phyloP scores from a whole-genome alignment of 345 rosid species.

The Acer campestre region DNA sequence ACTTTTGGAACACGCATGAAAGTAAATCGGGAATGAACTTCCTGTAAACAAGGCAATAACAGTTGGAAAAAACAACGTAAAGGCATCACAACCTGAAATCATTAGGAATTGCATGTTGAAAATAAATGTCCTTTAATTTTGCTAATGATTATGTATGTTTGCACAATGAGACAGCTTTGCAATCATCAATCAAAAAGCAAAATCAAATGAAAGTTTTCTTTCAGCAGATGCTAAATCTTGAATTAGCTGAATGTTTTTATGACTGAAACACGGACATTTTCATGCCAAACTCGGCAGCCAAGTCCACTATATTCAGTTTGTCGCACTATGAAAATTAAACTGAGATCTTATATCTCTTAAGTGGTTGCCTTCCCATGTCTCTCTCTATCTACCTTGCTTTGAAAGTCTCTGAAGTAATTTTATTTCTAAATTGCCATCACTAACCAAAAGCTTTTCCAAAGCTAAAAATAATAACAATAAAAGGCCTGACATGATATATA shows the following conservation, averaged over 20 bases:
- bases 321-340: not conserved
- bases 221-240: not conserved
- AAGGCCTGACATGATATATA: not conserved
- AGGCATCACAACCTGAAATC: conserved; percentile 11
- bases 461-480: not conserved
- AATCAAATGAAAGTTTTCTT: not conserved
- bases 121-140: not conserved
- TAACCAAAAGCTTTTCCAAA: not conserved
- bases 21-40: conserved; percentile 63
- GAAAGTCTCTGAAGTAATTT: not conserved
- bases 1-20: conserved; percentile 80
- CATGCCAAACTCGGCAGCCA: not conserved
- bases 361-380: not conserved
- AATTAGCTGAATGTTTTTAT: not conserved
- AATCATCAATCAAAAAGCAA: conserved; percentile 9
- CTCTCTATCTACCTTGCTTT: not conserved
- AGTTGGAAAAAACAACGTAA: conserved; percentile 25
- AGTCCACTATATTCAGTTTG: not conserved
- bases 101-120: not conserved
- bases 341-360: not conserved
- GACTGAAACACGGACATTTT: not conserved
- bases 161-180: not conserved
- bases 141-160: not conserved
- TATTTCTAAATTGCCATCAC: not conserved
- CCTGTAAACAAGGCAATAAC: conserved; percentile 51